Evolutionary conservation across 2,329 filamentous ascomycete species (phyloP).

Genomic region (Bipolaris sorokiniana): DNA sequence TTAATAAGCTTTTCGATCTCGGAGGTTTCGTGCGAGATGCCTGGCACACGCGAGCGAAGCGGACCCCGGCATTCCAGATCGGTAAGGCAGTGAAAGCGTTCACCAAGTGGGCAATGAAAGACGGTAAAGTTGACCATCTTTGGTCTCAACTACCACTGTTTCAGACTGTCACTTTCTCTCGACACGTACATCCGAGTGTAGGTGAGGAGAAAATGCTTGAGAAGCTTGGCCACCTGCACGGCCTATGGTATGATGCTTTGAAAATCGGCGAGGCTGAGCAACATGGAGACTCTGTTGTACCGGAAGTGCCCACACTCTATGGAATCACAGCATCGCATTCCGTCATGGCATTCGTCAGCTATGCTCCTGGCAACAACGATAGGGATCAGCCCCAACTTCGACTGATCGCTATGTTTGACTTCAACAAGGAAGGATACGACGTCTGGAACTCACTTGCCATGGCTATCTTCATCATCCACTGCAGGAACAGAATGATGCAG

Average conservation of each 20-base stretch:
- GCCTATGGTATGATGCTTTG: constrained; percentile 51
- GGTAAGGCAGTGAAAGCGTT: constrained; percentile 54
- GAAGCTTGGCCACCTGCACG: constrained; percentile 53
- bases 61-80: constrained; percentile 49
- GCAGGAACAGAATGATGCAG: constrained; percentile 57
- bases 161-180: constrained; percentile 51
- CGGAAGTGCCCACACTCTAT: constrained; percentile 57
- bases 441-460: constrained; percentile 66
- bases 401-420: constrained; percentile 61
- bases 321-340: constrained; percentile 62
- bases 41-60: constrained; percentile 48
- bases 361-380: constrained; percentile 48
- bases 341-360: constrained; percentile 60
- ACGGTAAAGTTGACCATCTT: constrained; percentile 52
- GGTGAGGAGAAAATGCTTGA: constrained; percentile 53
- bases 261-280: constrained; percentile 22
- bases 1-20: constrained; percentile 58
- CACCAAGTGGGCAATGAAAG: constrained; percentile 60
- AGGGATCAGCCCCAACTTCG: constrained; percentile 37
- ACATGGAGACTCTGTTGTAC: constrained; percentile 11
- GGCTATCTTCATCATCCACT: constrained; percentile 61
- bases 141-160: constrained; percentile 54
- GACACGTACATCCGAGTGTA: constrained; percentile 46
- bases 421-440: constrained; percentile 60
- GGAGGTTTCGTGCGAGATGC: constrained; percentile 61